These are phyloP conservation scores for Fusarium denticulatum DNA, from an alignment of 2,329 filamentous ascomycete species.

Conservation along the genomic window DNA sequence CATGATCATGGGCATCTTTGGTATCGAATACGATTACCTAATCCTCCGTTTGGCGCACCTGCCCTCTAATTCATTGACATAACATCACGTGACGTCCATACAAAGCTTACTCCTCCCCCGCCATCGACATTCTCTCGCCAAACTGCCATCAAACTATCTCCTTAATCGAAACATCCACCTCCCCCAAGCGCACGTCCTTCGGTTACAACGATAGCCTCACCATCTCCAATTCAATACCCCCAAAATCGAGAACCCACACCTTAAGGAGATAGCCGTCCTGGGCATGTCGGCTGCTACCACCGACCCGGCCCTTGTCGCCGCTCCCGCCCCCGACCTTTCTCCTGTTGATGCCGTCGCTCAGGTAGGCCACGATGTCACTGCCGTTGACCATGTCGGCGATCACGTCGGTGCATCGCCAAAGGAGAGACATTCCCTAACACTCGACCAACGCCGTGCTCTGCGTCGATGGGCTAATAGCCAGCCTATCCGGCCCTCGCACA, in stretches of 20 bases:
- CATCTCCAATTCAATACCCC: constrained; percentile 40
- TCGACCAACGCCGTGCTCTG: constrained; percentile 69
- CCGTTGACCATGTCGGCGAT: constrained; percentile 18
- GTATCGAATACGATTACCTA: not conserved
- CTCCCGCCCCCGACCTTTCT: constrained; percentile 45
- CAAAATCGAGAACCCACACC: constrained; percentile 46
- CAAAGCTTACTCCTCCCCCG: constrained; percentile 40
- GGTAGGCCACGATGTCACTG: constrained; percentile 32
- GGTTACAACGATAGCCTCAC: constrained; percentile 54
- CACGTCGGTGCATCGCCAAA: constrained; percentile 41
- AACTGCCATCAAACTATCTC: constrained; percentile 41
- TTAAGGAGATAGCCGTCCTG: constrained; percentile 44
- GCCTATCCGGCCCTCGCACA: constrained; percentile 66
- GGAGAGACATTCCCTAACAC: constrained; percentile 69
- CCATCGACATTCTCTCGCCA: constrained; percentile 44
- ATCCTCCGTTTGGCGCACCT: constrained; percentile 1
- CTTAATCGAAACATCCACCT: constrained; percentile 52
- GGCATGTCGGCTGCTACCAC: constrained; percentile 52
- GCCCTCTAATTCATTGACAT: constrained; percentile 3
- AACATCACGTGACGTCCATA: constrained; percentile 28
- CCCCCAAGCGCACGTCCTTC: constrained; percentile 44
- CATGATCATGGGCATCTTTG: not conserved
- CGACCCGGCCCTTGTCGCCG: constrained; percentile 51
- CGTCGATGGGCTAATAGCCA: constrained; percentile 69
- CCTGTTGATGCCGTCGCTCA: constrained; percentile 36